Percentiles rank a stretch among this genome's conserved stretches.
phyloP scores from a whole-genome alignment of 345 rosid species.

The Bruguiera parviflora region DNA sequence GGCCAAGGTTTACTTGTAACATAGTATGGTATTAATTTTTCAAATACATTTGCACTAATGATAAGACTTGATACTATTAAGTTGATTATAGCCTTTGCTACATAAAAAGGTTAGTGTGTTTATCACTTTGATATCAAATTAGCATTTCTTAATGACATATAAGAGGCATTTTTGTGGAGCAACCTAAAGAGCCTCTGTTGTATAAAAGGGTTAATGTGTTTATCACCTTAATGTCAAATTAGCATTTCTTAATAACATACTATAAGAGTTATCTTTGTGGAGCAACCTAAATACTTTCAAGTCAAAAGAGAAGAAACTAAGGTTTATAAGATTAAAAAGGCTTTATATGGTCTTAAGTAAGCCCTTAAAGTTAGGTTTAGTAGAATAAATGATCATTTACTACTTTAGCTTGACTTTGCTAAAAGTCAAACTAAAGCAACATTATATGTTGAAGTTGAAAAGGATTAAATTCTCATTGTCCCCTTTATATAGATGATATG shows the following conservation, averaged over 20 bases:
- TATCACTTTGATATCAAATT: not conserved
- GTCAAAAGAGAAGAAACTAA: not conserved
- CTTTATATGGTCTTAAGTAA: not conserved
- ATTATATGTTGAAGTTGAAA: not conserved
- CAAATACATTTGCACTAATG: not conserved
- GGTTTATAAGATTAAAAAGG: not conserved
- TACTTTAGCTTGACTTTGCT: not conserved
- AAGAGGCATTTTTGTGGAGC: constrained; percentile 2
- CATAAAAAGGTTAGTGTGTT: not conserved
- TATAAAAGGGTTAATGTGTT: not conserved
- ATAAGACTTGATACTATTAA: not conserved
- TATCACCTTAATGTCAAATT: not conserved
- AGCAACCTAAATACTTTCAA: not conserved
- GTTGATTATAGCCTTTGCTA: not conserved
- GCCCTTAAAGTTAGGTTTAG: not conserved
- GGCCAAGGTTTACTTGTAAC: not conserved
- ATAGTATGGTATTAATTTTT: not conserved
- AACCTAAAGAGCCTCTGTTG: not conserved
- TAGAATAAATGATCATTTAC: not conserved
- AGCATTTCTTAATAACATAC: not conserved
- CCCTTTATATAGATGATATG: not conserved
- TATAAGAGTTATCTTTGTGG: constrained; percentile 1
- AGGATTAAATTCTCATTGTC: not conserved
- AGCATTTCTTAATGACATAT: not conserved
- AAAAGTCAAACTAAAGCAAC: not conserved